These are phyloP conservation scores for Urochloa ruziziensis DNA, from an alignment of 176 grass and related monocot species.

Conservation along the genomic window DNA sequence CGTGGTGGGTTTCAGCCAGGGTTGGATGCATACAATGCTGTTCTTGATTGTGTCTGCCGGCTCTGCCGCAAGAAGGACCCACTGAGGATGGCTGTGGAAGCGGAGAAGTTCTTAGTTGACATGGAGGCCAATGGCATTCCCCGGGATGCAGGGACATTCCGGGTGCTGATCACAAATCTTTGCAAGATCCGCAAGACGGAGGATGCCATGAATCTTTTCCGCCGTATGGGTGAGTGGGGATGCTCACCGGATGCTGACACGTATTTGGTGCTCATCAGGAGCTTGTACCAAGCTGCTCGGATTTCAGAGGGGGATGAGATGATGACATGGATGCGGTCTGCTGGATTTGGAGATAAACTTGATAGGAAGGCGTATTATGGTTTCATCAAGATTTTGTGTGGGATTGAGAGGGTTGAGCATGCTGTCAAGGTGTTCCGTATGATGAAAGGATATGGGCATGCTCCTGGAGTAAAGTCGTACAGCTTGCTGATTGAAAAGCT, in stretches of 20 bases:
- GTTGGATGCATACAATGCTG: conserved; percentile 66
- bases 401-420: conserved; percentile 94
- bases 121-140: conserved; percentile 88
- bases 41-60: conserved; percentile 81
- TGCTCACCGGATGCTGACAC: conserved; percentile 91
- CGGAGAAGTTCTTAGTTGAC: conserved; percentile 77
- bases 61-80: conserved; percentile 80
- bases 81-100: conserved; percentile 59
- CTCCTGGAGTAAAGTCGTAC: conserved; percentile 86
- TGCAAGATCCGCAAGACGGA: conserved; percentile 91
- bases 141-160: conserved; percentile 65
- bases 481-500: conserved; percentile 78
- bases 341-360: conserved; percentile 74
- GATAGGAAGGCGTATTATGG: conserved; percentile 88
- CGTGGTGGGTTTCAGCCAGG: conserved; percentile 76
- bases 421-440: conserved; percentile 89
- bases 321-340: conserved; percentile 83
- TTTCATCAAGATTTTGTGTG: conserved; percentile 95
- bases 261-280: conserved; percentile 72
- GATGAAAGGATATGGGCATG: conserved; percentile 92
- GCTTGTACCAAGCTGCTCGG: conserved; percentile 83
- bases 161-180: conserved; percentile 75
- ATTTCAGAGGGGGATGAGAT: conserved; percentile 89
- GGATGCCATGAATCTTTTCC: conserved; percentile 79
- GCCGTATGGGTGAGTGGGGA: conserved; percentile 76